Evolutionary conservation across 306 rosid species (phyloP).

Genomic region (Cucurbita ficifolia): DNA sequence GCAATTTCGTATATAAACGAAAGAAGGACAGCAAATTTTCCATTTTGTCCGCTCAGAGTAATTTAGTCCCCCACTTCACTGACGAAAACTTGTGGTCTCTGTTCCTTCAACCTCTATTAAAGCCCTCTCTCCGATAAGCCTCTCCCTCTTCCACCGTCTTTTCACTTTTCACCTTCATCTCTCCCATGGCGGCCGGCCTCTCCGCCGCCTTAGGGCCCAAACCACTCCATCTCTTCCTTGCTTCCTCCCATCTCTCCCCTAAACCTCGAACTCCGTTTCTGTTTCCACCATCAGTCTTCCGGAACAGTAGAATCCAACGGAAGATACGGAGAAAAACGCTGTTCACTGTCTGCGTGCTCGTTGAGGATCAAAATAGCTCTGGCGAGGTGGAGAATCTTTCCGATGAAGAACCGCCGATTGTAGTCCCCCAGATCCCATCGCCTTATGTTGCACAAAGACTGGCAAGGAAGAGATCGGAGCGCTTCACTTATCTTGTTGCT

Average conservation of each 20-base stretch:
- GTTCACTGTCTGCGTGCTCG: conserved; percentile 47
- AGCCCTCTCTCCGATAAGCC: neutral
- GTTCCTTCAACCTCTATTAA: neutral
- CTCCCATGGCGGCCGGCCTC: conserved; percentile 64
- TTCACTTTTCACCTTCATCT: neutral
- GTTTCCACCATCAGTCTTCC: conserved; percentile 20
- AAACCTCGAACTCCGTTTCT: conserved; percentile 23
- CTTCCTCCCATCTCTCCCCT: conserved; percentile 25
- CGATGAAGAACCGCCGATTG: conserved; percentile 5
- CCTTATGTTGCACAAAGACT: conserved; percentile 34
- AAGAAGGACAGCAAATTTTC: neutral
- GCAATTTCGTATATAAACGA: neutral
- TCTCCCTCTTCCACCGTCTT: neutral
- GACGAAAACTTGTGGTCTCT: neutral
- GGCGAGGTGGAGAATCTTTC: conserved; percentile 14
- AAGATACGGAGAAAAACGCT: conserved; percentile 21
- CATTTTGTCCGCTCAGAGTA: neutral
- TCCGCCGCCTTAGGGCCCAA: conserved; percentile 35
- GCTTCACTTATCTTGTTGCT: conserved; percentile 64
- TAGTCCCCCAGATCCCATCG: conserved; percentile 21
- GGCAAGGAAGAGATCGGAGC: conserved; percentile 60
- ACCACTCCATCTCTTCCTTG: conserved; percentile 30
- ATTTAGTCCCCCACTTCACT: neutral
- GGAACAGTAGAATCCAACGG: conserved; percentile 3
- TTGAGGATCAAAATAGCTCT: conserved; percentile 41